Base-by-base conservation (phyloP, 1,284 basidiomycete genomes). In the Trichosporon asahii region DNA sequence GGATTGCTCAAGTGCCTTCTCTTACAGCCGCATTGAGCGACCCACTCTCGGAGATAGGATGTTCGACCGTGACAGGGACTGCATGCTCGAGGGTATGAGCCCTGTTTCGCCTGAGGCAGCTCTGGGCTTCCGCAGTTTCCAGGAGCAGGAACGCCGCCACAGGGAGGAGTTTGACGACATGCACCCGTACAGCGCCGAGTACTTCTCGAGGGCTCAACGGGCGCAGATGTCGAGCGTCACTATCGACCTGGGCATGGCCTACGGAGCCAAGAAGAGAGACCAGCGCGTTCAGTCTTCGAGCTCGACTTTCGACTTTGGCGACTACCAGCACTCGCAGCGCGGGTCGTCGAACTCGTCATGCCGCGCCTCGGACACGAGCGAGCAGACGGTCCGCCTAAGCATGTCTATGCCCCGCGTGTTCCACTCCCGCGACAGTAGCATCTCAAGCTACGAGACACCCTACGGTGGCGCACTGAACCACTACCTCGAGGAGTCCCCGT, bases 21-120 rank as follows among this genome's bases (percentile, higher is more conserved):
- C 57, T 11, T 61, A 61, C 29, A 31, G 57, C 57, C 27, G 57
- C 15, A 31, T 61, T 7, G 57, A 61, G 29, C 57, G 57, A n/a
- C 57, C 57, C 27, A 61, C 57, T 31, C 57, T 61, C 18, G 57
- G 57, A 61, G 57, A 29, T n/a, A 61, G 57, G 27, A 61, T 61
- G 57, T 61, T 61, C 29, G 57, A 61, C 29, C 29, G 57, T 33
- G 57, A 61, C n/a, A 12, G n/a, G 7, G 57, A 31, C 23, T 33
- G 18, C 57, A 61, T 31, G 18, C 29, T 61, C 18, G 27, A 61
- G 29, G 57, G 11, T 11, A 61, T 61, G 57, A 31, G 57, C 23
- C 57, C 57, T 8, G 27, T 61, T 9, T 61, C 57, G 14, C 27
- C 57, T 7, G 27, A 61, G 57, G 23, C 27, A 18, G 18, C 9